phyloP scores from a whole-genome alignment of 768 basidiomycete species.

The Russula griseocarnosa region DNA sequence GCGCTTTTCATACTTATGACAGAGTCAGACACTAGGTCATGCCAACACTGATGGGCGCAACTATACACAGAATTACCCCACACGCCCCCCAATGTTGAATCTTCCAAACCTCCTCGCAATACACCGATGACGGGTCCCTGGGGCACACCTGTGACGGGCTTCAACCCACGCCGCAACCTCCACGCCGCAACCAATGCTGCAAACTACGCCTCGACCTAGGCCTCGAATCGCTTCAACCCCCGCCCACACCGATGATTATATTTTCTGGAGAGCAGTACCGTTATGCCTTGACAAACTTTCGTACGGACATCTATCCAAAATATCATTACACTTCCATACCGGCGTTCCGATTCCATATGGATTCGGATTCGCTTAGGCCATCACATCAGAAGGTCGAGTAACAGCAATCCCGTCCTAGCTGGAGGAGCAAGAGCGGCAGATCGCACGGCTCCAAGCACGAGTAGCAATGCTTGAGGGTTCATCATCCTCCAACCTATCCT shows the following conservation, averaged over 20 bases:
- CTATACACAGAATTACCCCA: too few species aligned
- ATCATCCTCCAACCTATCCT: conserved; percentile 37
- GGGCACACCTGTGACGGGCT: too few species aligned
- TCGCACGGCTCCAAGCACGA: conserved; percentile 64
- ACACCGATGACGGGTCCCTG: too few species aligned
- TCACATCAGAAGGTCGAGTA: conserved; percentile 85
- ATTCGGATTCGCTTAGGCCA: conserved; percentile 46
- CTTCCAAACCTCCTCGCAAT: too few species aligned
- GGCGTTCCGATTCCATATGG: background rate
- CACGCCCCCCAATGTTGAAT: too few species aligned
- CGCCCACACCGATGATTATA: conserved; percentile 32
- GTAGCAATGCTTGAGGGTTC: conserved; percentile 74
- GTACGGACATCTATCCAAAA: conserved; percentile 31
- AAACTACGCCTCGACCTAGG: background rate
- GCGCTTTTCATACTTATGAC: too few species aligned
- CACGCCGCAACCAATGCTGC: too few species aligned
- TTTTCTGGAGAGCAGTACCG: conserved; percentile 67
- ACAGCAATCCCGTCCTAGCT: conserved; percentile 70
- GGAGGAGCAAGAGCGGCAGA: conserved; percentile 79
- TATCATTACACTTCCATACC: background rate
- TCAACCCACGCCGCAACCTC: background rate
- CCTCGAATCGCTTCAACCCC: too few species aligned
- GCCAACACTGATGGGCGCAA: too few species aligned
- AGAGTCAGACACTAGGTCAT: too few species aligned
- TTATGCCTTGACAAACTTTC: conserved; percentile 80